Evolutionary conservation across 164 flowering plant genomes (phyloP).

Genomic region (Magnolia sinica): DNA sequence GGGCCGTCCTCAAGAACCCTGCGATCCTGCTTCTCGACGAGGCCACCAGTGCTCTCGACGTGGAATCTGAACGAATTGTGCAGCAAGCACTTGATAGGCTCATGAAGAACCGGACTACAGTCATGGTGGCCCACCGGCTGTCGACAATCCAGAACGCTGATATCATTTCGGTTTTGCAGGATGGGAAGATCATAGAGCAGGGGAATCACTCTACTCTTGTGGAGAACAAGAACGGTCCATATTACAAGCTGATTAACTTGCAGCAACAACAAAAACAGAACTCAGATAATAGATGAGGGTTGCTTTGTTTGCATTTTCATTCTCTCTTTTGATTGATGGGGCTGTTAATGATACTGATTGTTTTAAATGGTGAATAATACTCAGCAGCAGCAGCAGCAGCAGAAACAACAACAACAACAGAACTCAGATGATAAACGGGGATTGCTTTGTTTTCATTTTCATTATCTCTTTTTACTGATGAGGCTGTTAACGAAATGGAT

Average conservation of each 20-base stretch:
- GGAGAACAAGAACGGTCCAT: constrained; percentile 66
- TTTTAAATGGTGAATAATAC: constrained; percentile 3
- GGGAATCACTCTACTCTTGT: constrained; percentile 67
- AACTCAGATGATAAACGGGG: constrained; percentile 3
- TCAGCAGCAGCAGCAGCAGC: no score
- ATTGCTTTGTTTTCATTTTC: neutral
- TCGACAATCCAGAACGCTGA: constrained; percentile 90
- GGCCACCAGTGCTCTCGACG: constrained; percentile 94
- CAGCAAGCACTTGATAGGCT: constrained; percentile 83
- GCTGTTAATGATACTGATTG: neutral
- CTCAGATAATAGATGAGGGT: neutral
- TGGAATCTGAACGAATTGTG: constrained; percentile 84
- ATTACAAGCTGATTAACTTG: constrained; percentile 64
- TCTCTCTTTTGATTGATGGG: neutral
- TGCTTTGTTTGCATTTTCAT: neutral
- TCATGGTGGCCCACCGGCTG: constrained; percentile 90
- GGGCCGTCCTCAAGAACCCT: constrained; percentile 91
- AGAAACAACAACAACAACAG: constrained; percentile 56
- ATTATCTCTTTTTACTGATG: neutral
- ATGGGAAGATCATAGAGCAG: constrained; percentile 84
- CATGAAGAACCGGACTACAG: constrained; percentile 77
- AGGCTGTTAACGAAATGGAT: neutral
- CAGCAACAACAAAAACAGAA: constrained; percentile 67
- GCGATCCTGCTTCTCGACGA: constrained; percentile 82
- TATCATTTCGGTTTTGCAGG: constrained; percentile 75